Evolutionary conservation across 2,329 filamentous ascomycete species (phyloP).

Genomic region (Pestalotiopsis sp.): DNA sequence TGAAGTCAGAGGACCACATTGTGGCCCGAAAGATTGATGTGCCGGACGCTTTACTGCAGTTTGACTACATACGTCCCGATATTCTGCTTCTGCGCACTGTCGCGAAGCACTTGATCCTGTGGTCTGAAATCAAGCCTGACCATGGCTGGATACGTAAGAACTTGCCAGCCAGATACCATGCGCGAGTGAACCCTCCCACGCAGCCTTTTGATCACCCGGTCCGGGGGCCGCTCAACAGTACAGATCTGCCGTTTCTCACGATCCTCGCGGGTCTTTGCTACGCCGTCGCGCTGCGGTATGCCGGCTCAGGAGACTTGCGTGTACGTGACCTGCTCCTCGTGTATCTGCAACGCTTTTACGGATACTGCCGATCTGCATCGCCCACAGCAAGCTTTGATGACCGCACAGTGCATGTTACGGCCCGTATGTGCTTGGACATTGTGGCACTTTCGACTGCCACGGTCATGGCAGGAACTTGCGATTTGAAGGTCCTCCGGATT

Average conservation of each 20-base stretch:
- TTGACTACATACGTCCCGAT: conserved; percentile 93
- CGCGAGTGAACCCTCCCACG: conserved; percentile 58
- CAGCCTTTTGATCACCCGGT: conserved; percentile 41
- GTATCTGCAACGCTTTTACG: conserved; percentile 85
- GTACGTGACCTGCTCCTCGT: conserved; percentile 81
- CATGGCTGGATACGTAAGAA: conserved; percentile 74
- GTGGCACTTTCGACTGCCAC: conserved; percentile 79
- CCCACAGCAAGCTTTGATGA: conserved; percentile 68
- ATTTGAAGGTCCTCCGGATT: conserved; percentile 80
- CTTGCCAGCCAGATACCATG: conserved; percentile 69
- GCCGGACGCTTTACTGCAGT: conserved; percentile 85
- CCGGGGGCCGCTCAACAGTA: conserved; percentile 60
- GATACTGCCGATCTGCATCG: conserved; percentile 58
- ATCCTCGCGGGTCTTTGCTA: conserved; percentile 89
- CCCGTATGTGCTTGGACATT: conserved; percentile 88
- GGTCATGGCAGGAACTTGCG: conserved; percentile 95
- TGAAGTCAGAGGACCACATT: conserved; percentile 90
- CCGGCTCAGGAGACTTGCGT: conserved; percentile 67
- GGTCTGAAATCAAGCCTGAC: conserved; percentile 76
- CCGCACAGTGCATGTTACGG: conserved; percentile 77
- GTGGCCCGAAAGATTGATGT: conserved; percentile 92
- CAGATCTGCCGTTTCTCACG: conserved; percentile 89
- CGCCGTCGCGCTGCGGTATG: conserved; percentile 70
- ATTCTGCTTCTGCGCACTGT: conserved; percentile 87
- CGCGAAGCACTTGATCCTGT: conserved; percentile 88